These are phyloP conservation scores for Grigorovia jiainica DNA, from an alignment of 805 yeast species.

Conservation along the genomic window DNA sequence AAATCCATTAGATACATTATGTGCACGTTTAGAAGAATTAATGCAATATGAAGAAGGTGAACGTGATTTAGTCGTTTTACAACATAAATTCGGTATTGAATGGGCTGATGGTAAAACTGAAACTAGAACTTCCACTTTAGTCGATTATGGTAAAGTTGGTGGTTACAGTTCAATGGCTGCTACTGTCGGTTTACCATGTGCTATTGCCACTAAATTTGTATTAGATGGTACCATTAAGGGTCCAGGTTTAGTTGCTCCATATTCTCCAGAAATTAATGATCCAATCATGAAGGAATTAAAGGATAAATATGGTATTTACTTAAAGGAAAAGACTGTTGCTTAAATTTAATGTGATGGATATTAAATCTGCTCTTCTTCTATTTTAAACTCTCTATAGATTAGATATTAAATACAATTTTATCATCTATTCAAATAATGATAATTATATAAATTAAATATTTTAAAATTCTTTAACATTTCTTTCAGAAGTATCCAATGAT, in stretches of 20 bases:
- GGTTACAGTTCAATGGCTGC: slow-evolving; percentile 98
- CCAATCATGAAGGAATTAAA: slow-evolving; percentile 87
- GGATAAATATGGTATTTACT: slow-evolving; percentile 78
- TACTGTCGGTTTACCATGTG: slow-evolving; percentile 96
- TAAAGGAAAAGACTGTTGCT: slow-evolving; percentile 72
- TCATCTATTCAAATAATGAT: neutral
- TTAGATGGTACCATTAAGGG: slow-evolving; percentile 67
- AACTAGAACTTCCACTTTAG: slow-evolving; percentile 89
- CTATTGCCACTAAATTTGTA: slow-evolving; percentile 84
- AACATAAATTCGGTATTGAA: slow-evolving; percentile 96
- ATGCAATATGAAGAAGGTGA: slow-evolving; percentile 95
- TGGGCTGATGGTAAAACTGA: slow-evolving; percentile 91
- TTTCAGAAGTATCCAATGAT: too few relatives aligned
- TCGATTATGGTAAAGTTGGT: slow-evolving; percentile 80
- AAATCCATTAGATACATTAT: slow-evolving; percentile 89
- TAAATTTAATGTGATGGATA: slow-evolving; percentile 13
- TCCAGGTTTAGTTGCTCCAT: slow-evolving; percentile 90
- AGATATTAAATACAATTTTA: neutral
- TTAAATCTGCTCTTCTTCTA: too few relatives aligned
- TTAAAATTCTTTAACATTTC: neutral
- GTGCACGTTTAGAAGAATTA: slow-evolving; percentile 90
- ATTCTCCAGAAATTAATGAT: slow-evolving; percentile 79
- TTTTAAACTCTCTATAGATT: too few relatives aligned
- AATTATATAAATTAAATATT: neutral
- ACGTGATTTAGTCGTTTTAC: slow-evolving; percentile 89